Percentiles rank a stretch among this genome's conserved stretches.
Conservation (phyloP, 805 yeast species). For the Lipomyces sp. region DNA sequence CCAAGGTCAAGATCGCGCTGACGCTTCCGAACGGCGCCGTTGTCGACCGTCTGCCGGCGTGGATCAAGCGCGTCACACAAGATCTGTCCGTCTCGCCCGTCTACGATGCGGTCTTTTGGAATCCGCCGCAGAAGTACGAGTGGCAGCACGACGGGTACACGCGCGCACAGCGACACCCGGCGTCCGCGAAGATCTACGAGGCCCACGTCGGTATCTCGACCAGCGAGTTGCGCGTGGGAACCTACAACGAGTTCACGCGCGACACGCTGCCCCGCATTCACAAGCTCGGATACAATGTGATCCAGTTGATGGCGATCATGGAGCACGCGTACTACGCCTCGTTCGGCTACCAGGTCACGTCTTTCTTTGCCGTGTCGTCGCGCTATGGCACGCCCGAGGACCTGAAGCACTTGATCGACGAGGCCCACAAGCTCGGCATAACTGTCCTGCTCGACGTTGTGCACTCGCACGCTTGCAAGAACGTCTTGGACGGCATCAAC, state of each 20-base stretch:
- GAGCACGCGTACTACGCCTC: slow-evolving; percentile 98
- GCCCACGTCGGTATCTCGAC: slow-evolving; percentile 92
- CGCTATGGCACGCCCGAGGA: slow-evolving; percentile 96
- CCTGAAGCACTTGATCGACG: slow-evolving; percentile 81
- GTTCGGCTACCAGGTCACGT: slow-evolving; percentile 95
- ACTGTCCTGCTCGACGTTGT: slow-evolving; percentile 87
- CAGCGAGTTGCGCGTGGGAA: slow-evolving; percentile 79
- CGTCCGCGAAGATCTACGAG: slow-evolving; percentile 75
- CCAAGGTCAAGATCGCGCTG: slow-evolving; percentile 64
- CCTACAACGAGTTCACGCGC: slow-evolving; percentile 78
- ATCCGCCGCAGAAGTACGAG: slow-evolving; percentile 58
- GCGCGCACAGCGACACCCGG: slow-evolving; percentile 43
- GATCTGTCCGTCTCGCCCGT: slow-evolving; percentile 44
- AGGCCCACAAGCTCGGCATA: slow-evolving; percentile 85
- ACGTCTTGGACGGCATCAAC: slow-evolving; percentile 89
- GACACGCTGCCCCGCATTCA: slow-evolving; percentile 81
- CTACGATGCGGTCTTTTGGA: slow-evolving; percentile 93
- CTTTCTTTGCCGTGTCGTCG: slow-evolving; percentile 84
- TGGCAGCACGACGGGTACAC: slow-evolving; percentile 49
- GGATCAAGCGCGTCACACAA: slow-evolving; percentile 80
- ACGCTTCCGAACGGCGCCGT: slow-evolving; percentile 63
- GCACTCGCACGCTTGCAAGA: slow-evolving; percentile 93
- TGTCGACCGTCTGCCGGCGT: slow-evolving; percentile 82
- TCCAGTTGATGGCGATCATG: slow-evolving; percentile 97
- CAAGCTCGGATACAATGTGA: slow-evolving; percentile 83